Evolutionary conservation across 768 basidiomycete genomes (phyloP).

Genomic region (Leccinellum albellum): DNA sequence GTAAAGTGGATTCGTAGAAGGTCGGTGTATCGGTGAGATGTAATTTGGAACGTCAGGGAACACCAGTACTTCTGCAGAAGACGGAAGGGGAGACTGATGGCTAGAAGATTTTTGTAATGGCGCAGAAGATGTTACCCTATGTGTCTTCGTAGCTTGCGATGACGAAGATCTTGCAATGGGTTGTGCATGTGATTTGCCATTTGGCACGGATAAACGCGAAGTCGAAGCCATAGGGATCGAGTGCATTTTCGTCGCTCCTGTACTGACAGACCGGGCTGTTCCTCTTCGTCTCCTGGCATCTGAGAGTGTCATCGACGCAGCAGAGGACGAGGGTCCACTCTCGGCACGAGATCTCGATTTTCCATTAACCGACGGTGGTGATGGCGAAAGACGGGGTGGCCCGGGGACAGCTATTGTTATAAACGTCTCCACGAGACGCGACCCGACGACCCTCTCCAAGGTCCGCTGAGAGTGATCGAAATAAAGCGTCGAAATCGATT

Average conservation of each 20-base stretch:
- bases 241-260: slow-evolving; percentile 16
- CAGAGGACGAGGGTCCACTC: slow-evolving; percentile 18
- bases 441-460: slow-evolving; percentile 66
- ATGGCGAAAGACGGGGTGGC: slow-evolving; percentile 20
- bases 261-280: slow-evolving; percentile 12
- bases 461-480: slow-evolving; percentile 63
- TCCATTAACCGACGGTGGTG: slow-evolving; percentile 25
- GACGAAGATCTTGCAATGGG: slow-evolving; percentile 19
- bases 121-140: slow-evolving; percentile 21
- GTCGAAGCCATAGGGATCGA: slow-evolving; percentile 5
- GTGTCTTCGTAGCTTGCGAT: slow-evolving; percentile 16
- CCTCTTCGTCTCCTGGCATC: slow-evolving; percentile 4
- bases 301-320: background rate
- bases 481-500: slow-evolving; percentile 31
- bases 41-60: slow-evolving; percentile 51
- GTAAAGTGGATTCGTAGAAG: slow-evolving; percentile 83
- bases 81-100: slow-evolving; percentile 23
- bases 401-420: slow-evolving; percentile 50
- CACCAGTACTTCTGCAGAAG: slow-evolving; percentile 9
- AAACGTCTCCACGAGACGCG: slow-evolving; percentile 77
- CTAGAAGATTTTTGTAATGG: slow-evolving; percentile 24
- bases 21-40: slow-evolving; percentile 73
- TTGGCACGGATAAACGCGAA: slow-evolving; percentile 11
- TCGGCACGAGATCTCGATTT: slow-evolving; percentile 23
- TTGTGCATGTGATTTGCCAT: slow-evolving; percentile 15